These are phyloP conservation scores for Uromyces viciae-fabae DNA, from an alignment of 1,284 basidiomycete genomes.

Conservation along the genomic window DNA sequence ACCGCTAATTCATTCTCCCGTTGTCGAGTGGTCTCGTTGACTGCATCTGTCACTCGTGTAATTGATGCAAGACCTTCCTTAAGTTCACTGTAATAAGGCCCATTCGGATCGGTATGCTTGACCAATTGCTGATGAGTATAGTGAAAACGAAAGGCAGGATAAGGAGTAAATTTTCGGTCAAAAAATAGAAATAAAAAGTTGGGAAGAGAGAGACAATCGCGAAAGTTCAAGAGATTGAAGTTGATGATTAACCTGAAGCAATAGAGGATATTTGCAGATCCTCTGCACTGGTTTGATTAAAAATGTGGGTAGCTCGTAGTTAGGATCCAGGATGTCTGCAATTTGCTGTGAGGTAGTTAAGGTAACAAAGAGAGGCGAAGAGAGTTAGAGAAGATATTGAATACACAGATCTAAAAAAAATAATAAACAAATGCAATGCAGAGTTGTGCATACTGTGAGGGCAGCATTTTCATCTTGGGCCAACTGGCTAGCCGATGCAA, in stretches of 20 bases:
- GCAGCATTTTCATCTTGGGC: conserved; percentile 66
- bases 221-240: background rate
- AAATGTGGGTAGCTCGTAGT: conserved; percentile 74
- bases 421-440: conserved; percentile 53
- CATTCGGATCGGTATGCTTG: conserved; percentile 62
- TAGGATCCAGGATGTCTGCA: conserved; percentile 55
- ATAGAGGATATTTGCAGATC: conserved; percentile 71
- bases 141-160: conserved; percentile 46
- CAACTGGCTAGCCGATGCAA: conserved; percentile 72
- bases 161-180: conserved; percentile 47
- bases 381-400: conserved; percentile 54
- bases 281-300: conserved; percentile 74
- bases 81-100: conserved; percentile 75
- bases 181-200: background rate
- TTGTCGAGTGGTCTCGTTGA: conserved; percentile 88
- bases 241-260: conserved; percentile 61
- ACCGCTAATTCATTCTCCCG: conserved; percentile 79
- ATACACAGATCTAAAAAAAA: no score
- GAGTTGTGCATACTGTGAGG: conserved; percentile 65
- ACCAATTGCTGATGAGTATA: conserved; percentile 56
- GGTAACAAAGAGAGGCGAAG: conserved; percentile 35
- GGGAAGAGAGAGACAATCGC: background rate
- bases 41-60: conserved; percentile 88
- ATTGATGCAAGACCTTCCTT: conserved; percentile 77
- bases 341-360: conserved; percentile 47